Conservation (phyloP, 2,329 filamentous ascomycete genomes). For the Trichoderma koningiopsis region DNA sequence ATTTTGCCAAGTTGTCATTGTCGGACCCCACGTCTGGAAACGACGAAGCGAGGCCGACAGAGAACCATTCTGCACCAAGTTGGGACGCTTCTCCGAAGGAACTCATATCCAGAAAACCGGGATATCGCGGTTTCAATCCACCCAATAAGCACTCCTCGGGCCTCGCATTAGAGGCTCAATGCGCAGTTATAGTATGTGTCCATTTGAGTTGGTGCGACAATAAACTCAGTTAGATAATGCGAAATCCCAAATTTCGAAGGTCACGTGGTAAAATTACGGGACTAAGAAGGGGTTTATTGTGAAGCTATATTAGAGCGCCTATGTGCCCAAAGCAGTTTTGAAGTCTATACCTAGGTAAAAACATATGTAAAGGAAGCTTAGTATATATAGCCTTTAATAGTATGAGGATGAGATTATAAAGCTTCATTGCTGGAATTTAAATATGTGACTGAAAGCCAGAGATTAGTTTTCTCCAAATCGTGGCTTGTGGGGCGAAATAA, state of each 20-base stretch:
- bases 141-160: not conserved
- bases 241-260: not conserved
- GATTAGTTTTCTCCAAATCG: not conserved
- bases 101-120: conserved; percentile 30
- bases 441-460: not conserved
- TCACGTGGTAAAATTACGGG: not conserved
- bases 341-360: too few species aligned
- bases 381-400: too few species aligned
- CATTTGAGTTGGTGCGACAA: not conserved
- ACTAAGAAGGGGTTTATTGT: too few species aligned
- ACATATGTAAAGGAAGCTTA: too few species aligned
- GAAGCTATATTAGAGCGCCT: not conserved
- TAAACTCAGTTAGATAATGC: not conserved
- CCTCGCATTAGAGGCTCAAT: not conserved
- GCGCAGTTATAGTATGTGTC: too few species aligned
- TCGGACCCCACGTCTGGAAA: conserved; percentile 55
- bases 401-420: not conserved
- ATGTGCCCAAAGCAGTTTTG: too few species aligned
- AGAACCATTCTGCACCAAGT: conserved; percentile 48
- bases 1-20: conserved; percentile 42
- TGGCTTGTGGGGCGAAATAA: too few species aligned
- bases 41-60: conserved; percentile 55
- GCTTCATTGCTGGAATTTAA: not conserved
- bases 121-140: not conserved
- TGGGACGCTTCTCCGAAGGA: conserved; percentile 28